Base-by-base conservation (phyloP, 2,329 filamentous ascomycete species). In the Apiospora malaysiana region DNA sequence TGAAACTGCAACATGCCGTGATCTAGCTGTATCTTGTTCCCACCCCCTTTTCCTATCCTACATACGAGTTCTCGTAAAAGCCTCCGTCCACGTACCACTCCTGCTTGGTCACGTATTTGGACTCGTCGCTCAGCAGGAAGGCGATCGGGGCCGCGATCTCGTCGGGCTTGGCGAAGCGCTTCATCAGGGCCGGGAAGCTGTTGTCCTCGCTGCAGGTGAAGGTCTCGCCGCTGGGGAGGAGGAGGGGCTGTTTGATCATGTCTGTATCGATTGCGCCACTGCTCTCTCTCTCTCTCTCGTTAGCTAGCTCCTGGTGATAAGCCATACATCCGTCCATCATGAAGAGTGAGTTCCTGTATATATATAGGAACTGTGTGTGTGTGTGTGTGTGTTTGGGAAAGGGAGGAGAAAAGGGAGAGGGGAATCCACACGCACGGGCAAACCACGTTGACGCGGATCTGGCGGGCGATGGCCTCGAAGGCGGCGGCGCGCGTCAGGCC, bases 51-150 rank as follows among this genome's bases (percentile, higher is more conserved):
- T 32, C 1, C 47, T 4, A 49, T 27, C 45, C 32, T 23, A 70
- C 68, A 27, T 67, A 70, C 16, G 42, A 47, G 9, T 25, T 59
- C 46, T 70, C 70, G 18, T 66, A 12, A 27, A 70, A 81, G 0
- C 77, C 76, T 14, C 78, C 78, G n/a, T 81, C 77, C 0, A 80
- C 75, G 7, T 75, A 76, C 70, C 68, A 73, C 21, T 63, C 49
- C 37, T 71, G 59, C 18, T 71, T 73, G 1, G 72, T 75, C 2
- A 81, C 75, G n/a, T 78, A 78, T 40, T 71, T 77, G 69, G 74
- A 76, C 70, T 81, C 78, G 27, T 78, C 76, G 2, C 79, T 74
- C 0, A 80, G 73, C 0, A 81, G 71, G 37, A 78, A 80, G 0
- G 75, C 77, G 25, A 80, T 77, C 0, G 75, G 70, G 0, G 75